Conservation (phyloP, 306 rosid genomes). For the Oemleria cerasiformis region DNA sequence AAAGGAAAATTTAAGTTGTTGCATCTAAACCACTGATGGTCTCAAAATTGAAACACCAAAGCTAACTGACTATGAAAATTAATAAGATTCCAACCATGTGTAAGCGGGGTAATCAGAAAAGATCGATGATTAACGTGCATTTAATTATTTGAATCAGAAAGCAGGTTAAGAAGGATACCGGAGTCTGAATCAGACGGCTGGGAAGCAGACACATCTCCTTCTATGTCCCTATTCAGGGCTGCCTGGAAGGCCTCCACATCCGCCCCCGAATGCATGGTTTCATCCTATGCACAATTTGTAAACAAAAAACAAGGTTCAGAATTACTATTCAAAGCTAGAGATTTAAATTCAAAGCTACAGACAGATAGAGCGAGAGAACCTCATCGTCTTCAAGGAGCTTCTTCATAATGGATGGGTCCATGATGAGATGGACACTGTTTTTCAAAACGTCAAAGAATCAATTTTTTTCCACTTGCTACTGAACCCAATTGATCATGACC, state of each 20-base stretch:
- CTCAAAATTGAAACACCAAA: background rate
- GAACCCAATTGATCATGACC: background rate
- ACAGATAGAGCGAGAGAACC: conserved; percentile 38
- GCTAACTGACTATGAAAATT: background rate
- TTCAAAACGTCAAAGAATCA: background rate
- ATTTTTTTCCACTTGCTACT: background rate
- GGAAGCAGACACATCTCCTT: conserved; percentile 58
- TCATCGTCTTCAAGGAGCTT: conserved; percentile 93
- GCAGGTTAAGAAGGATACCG: conserved; percentile 27
- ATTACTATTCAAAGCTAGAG: background rate
- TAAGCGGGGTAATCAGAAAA: background rate
- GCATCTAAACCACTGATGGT: background rate
- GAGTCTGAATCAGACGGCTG: conserved; percentile 53
- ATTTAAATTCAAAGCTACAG: conserved; percentile 8
- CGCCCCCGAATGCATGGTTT: conserved; percentile 83
- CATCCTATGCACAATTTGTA: conserved; percentile 51
- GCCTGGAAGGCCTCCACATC: conserved; percentile 90
- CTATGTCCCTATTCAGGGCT: conserved; percentile 72
- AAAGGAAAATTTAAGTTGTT: background rate
- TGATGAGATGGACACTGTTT: conserved; percentile 11
- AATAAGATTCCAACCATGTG: background rate
- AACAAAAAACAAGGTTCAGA: background rate
- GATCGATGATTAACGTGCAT: background rate
- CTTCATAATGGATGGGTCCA: conserved; percentile 91
- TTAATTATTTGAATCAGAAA: background rate